Evolutionary conservation across 176 grass and related monocot genomes (phyloP).

Genomic region (Ensete glaucum): DNA sequence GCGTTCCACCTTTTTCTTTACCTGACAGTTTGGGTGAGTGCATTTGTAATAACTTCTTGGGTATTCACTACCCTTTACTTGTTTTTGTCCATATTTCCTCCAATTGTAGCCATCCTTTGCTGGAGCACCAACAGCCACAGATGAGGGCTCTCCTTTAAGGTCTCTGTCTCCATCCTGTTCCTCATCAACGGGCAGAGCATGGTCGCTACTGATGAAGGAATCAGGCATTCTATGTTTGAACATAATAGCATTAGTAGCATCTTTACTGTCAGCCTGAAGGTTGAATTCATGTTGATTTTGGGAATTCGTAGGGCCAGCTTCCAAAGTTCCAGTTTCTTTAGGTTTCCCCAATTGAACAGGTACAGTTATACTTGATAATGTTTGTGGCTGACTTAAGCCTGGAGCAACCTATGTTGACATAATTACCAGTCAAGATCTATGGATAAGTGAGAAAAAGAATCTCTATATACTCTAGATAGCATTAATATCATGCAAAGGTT

Average conservation of each 20-base stretch:
- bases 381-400: neutral
- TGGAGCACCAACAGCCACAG: neutral
- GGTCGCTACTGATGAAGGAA: slow-evolving; percentile 3
- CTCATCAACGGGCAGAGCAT: slow-evolving; percentile 19
- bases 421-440: neutral
- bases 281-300: slow-evolving; percentile 16
- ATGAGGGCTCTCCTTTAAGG: slow-evolving; percentile 5
- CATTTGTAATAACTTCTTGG: slow-evolving; percentile 21
- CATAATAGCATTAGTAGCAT: slow-evolving; percentile 12
- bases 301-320: neutral
- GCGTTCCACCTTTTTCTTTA: slow-evolving; percentile 17
- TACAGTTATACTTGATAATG: slow-evolving; percentile 3
- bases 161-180: slow-evolving; percentile 10
- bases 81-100: slow-evolving; percentile 19
- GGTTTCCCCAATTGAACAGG: slow-evolving; percentile 3
- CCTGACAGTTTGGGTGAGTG: slow-evolving; percentile 11
- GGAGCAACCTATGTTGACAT: slow-evolving; percentile 6
- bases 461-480: neutral
- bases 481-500: neutral
- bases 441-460: neutral
- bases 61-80: slow-evolving; percentile 14
- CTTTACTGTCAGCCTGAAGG: slow-evolving; percentile 30
- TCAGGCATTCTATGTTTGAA: slow-evolving; percentile 16
- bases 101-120: slow-evolving; percentile 18
- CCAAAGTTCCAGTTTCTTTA: neutral